Percentiles rank a stretch among this genome's conserved stretches.
These are phyloP conservation scores for Penicillium canescens DNA, from an alignment of 495 filamentous ascomycete genomes.

Conservation along the genomic window DNA sequence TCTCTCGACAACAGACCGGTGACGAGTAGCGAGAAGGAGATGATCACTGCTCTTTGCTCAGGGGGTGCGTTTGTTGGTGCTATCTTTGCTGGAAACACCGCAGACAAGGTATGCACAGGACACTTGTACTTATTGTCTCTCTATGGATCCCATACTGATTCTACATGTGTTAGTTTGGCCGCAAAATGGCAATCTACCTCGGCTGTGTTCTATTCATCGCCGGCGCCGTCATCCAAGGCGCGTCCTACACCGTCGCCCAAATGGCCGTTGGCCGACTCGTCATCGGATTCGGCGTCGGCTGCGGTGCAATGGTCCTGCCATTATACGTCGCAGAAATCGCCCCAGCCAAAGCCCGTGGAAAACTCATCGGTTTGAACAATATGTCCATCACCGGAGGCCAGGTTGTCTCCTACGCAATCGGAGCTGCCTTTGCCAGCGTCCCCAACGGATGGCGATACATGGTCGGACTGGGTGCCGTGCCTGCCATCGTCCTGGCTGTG, in stretches of 20 bases:
- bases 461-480: slow-evolving; percentile 47
- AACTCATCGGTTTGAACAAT: slow-evolving; percentile 55
- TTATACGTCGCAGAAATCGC: slow-evolving; percentile 48
- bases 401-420: slow-evolving; percentile 50
- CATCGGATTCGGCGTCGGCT: slow-evolving; percentile 52
- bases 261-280: slow-evolving; percentile 53
- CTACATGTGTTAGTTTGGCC: background rate
- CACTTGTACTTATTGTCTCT: background rate
- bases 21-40: slow-evolving; percentile 40
- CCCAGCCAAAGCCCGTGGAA: slow-evolving; percentile 50
- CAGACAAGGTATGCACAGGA: slow-evolving; percentile 26
- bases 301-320: slow-evolving; percentile 48
- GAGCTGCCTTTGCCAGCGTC: slow-evolving; percentile 49
- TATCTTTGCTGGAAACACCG: slow-evolving; percentile 47
- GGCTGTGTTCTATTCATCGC: slow-evolving; percentile 49
- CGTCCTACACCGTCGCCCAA: slow-evolving; percentile 44
- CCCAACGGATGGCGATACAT: slow-evolving; percentile 50
- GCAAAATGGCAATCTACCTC: slow-evolving; percentile 39
- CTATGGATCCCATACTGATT: background rate
- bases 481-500: slow-evolving; percentile 41
- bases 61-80: slow-evolving; percentile 53
- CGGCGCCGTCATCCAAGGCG: slow-evolving; percentile 44
- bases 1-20: slow-evolving; percentile 30
- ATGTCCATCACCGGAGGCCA: slow-evolving; percentile 55
- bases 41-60: slow-evolving; percentile 49